phyloP scores from a whole-genome alignment of 441 rosid species.

The Syzygium syzygioides region DNA sequence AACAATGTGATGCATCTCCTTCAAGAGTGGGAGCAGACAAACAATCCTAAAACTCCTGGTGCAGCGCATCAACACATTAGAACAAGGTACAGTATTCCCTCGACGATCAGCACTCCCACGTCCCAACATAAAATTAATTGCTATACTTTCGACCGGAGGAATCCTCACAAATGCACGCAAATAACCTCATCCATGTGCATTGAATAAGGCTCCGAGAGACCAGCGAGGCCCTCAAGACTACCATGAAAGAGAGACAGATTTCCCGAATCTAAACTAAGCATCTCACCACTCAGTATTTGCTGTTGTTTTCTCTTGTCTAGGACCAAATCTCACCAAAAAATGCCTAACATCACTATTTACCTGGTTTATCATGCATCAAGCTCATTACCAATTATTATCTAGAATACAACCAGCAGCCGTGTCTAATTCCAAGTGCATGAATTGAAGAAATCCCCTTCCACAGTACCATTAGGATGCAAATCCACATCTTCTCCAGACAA shows the following conservation, averaged over 20 bases:
- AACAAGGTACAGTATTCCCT: neutral
- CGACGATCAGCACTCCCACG: neutral
- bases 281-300: neutral
- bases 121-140: neutral
- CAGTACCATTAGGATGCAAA: neutral
- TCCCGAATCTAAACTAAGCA: neutral
- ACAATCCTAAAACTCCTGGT: neutral
- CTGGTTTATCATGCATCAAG: neutral
- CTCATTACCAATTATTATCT: neutral
- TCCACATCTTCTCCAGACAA: neutral
- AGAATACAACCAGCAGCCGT: neutral
- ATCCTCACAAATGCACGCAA: neutral
- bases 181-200: neutral
- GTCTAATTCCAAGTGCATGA: neutral
- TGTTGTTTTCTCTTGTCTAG: neutral
- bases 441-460: neutral
- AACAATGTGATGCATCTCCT: neutral
- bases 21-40: neutral
- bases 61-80: neutral
- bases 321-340: neutral
- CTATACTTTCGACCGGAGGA: neutral
- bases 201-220: neutral
- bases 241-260: neutral
- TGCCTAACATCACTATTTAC: neutral
- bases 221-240: neutral